Percentiles rank a stretch among this genome's conserved stretches.
phyloP scores from a whole-genome alignment of 192 early-diverging fungal species.

The Backusella parvicylindrica region DNA sequence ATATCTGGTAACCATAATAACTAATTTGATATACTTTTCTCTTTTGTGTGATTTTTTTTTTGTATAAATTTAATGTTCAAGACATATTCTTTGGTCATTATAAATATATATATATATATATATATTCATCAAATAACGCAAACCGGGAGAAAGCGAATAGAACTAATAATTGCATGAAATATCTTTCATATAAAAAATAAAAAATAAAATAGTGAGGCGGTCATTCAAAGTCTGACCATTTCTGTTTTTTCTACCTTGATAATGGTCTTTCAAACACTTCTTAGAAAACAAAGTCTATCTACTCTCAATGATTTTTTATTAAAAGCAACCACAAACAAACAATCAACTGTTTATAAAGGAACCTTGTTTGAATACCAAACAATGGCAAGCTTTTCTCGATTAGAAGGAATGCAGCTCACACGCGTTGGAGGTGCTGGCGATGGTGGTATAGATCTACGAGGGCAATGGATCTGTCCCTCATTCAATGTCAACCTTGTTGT shows the following conservation, averaged over 20 bases:
- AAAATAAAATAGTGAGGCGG: no score
- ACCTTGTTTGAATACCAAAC: constrained; percentile 23
- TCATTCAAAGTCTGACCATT: neutral
- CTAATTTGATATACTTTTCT: no score
- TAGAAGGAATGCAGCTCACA: constrained; percentile 10
- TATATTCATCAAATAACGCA: no score
- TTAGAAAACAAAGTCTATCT: neutral
- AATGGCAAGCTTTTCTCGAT: neutral
- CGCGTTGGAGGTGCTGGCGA: constrained; percentile 19
- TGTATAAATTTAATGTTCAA: no score
- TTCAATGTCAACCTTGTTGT: constrained; percentile 5
- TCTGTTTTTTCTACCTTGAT: neutral
- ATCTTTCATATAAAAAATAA: no score
- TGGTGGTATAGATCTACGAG: constrained; percentile 23
- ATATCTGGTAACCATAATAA: no score
- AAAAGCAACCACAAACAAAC: neutral
- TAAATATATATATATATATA: no score
- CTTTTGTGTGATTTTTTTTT: no score
- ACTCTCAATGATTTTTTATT: neutral
- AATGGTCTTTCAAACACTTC: neutral
- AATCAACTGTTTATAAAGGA: constrained; percentile 9
- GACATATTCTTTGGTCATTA: no score
- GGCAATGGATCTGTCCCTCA: neutral
- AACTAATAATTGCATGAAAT: no score
- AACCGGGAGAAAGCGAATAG: no score